Evolutionary conservation across 2,329 filamentous ascomycete species (phyloP), one percentile per base, ranked within the genome.

Genomic region (Microsporum audouinii): DNA sequence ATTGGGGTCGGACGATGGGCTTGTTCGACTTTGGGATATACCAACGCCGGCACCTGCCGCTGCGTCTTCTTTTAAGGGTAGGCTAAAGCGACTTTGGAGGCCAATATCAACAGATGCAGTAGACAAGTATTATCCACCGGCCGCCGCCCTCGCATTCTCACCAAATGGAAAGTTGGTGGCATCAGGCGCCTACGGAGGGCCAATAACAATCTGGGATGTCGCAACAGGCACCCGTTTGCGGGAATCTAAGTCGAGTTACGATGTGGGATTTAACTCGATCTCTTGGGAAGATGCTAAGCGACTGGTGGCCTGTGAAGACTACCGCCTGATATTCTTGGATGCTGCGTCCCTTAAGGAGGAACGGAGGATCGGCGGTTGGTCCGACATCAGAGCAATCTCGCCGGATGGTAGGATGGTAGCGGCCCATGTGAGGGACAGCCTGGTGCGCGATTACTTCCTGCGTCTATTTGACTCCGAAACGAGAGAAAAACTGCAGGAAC

Each of bases 191-290:
- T n/a, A 3, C 53, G 58, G 53, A n/a, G 14, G 39, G n/a, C 53
- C 58, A 10, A 39, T 60, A 8, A 33, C 5, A 39, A 34, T 60
- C 12, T 60, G 58, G 58, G 45, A 60, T 60, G 23, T 38, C 12
- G 12, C 41, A 8, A 60, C 23, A 0, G 58, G 58, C n/a, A 5
- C n/a, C n/a, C 38, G 10, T 3, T 41, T 41, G 12, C 38, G n/a
- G 38, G 3, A 41, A 41, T 41, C 38, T 10, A 41, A 41, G 38
- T 41, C 5, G n/a, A 41, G n/a, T 14, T 41, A 41, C 38, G 12
- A 1, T 14, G n/a, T 23, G 17, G 17, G 17, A 23, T 23, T 41
- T n/a, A 2, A n/a, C 12, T 12, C 12, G 38, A 41, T 41, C 38
- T 41, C n/a, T 41, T 41, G 38, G 38, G 10, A 10, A 41, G n/a